Base-by-base conservation (phyloP, 495 filamentous ascomycete species). In the Daldinia decipiens region DNA sequence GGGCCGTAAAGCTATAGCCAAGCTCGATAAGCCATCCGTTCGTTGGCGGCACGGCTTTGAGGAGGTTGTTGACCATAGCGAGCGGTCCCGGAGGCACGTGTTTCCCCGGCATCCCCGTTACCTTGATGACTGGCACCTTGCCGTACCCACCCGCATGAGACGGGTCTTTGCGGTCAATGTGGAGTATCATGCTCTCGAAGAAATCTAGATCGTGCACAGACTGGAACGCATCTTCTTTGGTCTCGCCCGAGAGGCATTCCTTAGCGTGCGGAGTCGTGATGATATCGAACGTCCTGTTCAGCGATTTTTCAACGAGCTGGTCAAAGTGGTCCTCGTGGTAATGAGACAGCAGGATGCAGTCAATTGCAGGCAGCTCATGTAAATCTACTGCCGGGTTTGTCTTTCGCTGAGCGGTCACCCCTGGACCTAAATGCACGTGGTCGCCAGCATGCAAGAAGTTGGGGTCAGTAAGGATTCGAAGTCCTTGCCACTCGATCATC, bases 21-120 rank as follows among this genome's bases (percentile, higher is more conserved):
- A 92, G 79, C 70, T 92, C 89, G 5, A 93, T 58, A 76, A 92
- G 84, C 89, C 89, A 93, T 38, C 90, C 91, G 69, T 92, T 92
- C 4, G 87, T 90, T 1, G 90, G 90, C 5, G 90, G 90, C 54
- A 91, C 89, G 0, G 88, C 89, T 19, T 80, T 72, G 4, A 89
- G 75, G 11, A 91, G n/a, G 34, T 90, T 83, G 74, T 92, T 92
- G 26, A 80, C 75, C 27, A 71, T 75, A 4, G 78, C 75, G 21
- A 90, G 68, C 5, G 81, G 71, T 0, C 82, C 81, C 1, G 85
- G 82, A 5, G 89, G 87, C 2, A 92, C 86, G 74, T 92, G 89
- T 68, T 91, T 89, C n/a, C 88, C 91, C 7, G 89, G 90, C 87
- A 90, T 90, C 1, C 82, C 90, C 0, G 86, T 91, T 8, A 91